These are phyloP conservation scores for Aspergillus biplanus DNA, from an alignment of 495 filamentous ascomycete species.

Conservation along the genomic window DNA sequence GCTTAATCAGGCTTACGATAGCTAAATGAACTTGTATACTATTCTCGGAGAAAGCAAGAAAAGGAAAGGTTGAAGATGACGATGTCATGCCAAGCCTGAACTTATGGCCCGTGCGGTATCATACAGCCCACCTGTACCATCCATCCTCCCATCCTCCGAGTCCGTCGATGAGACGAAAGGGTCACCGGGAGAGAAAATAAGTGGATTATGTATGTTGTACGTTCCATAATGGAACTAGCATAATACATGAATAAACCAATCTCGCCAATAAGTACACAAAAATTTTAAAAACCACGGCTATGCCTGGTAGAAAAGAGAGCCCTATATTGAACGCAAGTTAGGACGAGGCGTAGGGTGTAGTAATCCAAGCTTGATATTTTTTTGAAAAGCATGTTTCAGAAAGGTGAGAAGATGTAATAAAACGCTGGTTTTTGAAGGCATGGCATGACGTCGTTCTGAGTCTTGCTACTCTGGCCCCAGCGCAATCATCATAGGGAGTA, in stretches of 20 bases:
- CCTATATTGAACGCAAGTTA: too few relatives aligned
- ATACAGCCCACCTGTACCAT: not conserved
- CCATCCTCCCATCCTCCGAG: not conserved
- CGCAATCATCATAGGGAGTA: conserved; percentile 49
- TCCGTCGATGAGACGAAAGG: not conserved
- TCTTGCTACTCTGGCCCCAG: conserved; percentile 62
- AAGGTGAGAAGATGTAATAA: conserved; percentile 54
- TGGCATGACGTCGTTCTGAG: conserved; percentile 44
- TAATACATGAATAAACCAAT: too few relatives aligned
- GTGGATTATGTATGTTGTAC: too few relatives aligned
- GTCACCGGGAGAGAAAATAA: not conserved
- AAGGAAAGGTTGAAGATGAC: conserved; percentile 8
- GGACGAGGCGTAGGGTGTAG: too few relatives aligned
- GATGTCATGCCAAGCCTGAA: conserved; percentile 44
- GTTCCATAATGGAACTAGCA: too few relatives aligned
- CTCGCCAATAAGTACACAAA: too few relatives aligned
- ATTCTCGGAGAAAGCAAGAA: conserved; percentile 5
- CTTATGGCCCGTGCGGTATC: conserved; percentile 41
- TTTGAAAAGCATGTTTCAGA: conserved; percentile 33
- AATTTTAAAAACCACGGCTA: too few relatives aligned
- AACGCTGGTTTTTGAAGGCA: conserved; percentile 58
- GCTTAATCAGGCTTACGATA: not conserved
- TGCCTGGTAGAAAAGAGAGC: too few relatives aligned
- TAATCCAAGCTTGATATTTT: too few relatives aligned
- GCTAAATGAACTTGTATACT: not conserved